Base-by-base conservation (phyloP, 305 asterid genomes). In the Ilex paraguariensis region DNA sequence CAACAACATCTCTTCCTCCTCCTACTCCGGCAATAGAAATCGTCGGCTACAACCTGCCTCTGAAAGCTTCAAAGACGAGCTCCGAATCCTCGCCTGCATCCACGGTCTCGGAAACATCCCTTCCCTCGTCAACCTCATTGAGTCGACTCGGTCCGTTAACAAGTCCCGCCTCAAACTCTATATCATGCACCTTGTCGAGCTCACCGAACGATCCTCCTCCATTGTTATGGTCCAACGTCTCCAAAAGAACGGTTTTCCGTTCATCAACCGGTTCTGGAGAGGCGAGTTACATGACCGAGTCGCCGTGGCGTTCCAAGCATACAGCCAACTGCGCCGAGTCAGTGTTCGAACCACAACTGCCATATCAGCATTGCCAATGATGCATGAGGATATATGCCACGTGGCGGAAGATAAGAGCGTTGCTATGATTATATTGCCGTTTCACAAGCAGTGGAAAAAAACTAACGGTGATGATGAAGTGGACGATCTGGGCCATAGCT, bases 301-400 rank as follows among this genome's bases (percentile, higher is more conserved):
- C 1, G 68, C 66, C 0, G 59, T 71, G 5, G 73, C 71, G 0
- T 70, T 73, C 13, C 57, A 75, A 30, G 65, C 70, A 0, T 68
- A 70, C 21, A 66, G 73, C 13, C 68, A 71, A 3, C 67, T 68
- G 1, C 66, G 78, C 31, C 54, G 40, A 11, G 83, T 80, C 48
- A 70, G 17, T 7, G 70, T 77, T 44, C 74, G 73, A 5, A 76
- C 84, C 0, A 55, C 79, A 6, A 71, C 71, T 4, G 73, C 84
- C 12, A 70, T 77, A 15, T 81, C 87, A 2, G 31, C 65, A 15
- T 55, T 82, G 32, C 42, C 82, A 3, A 57, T 55, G 1, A 72
- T 77, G 84, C 76, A 82, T 58, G 80, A 60, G 52, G 88, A 80
- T 28, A 72, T 78, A 3, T 75, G 76, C 66, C 75, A 75, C 15